Evolutionary conservation across 352 stramenopile species (phyloP).

Genomic region (Pythium utonaiense): DNA sequence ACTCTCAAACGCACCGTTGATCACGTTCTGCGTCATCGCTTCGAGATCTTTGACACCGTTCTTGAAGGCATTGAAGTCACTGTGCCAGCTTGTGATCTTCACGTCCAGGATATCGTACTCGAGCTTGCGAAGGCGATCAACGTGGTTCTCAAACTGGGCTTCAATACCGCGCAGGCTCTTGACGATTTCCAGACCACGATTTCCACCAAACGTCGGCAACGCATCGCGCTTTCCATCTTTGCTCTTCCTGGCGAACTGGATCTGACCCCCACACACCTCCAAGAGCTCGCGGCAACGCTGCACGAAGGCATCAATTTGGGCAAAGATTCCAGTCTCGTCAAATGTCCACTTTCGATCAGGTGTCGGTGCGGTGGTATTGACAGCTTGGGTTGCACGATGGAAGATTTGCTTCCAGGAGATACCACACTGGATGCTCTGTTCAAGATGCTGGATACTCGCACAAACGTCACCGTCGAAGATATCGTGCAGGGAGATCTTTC

Average conservation of each 20-base stretch:
- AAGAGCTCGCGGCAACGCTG: conserved; percentile 93
- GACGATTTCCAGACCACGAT: conserved; percentile 89
- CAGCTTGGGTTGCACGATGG: conserved; percentile 47
- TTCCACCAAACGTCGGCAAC: conserved; percentile 90
- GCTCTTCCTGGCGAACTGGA: conserved; percentile 92
- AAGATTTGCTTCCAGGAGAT: conserved; percentile 93
- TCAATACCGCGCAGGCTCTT: conserved; percentile 92
- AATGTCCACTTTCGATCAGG: conserved; percentile 86
- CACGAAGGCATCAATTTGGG: conserved; percentile 95
- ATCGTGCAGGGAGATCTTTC: conserved; percentile 84
- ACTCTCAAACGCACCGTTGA: conserved; percentile 93
- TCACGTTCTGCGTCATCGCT: conserved; percentile 95
- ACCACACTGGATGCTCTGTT: conserved; percentile 91
- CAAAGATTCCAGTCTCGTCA: conserved; percentile 94
- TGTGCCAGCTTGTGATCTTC: conserved; percentile 94
- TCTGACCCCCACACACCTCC: conserved; percentile 93
- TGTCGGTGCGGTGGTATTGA: conserved; percentile 49
- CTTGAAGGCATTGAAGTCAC: conserved; percentile 95
- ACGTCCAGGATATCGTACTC: conserved; percentile 95
- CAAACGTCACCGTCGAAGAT: conserved; percentile 94
- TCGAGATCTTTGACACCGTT: conserved; percentile 96
- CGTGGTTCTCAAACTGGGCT: conserved; percentile 88
- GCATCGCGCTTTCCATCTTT: conserved; percentile 54
- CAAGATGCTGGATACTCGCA: conserved; percentile 80
- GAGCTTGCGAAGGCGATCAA: conserved; percentile 85